These are phyloP conservation scores for Ophiosphaerella narmari DNA, from an alignment of 2,329 filamentous ascomycete species.

Conservation along the genomic window DNA sequence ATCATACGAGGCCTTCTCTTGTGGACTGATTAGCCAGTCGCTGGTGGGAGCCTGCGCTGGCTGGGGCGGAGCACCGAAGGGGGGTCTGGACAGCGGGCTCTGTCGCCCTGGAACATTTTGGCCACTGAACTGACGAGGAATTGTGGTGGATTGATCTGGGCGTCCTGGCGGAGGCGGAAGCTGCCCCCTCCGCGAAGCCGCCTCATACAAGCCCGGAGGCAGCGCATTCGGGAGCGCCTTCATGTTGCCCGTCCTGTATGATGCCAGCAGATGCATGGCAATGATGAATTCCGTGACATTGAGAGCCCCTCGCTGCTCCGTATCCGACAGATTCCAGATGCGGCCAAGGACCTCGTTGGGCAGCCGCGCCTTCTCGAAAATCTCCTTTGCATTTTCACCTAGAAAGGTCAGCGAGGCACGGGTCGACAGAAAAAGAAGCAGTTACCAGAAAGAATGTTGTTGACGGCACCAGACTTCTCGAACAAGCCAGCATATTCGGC, in stretches of 20 bases:
- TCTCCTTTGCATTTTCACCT: slow-evolving; percentile 87
- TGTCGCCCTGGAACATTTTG: slow-evolving; percentile 57
- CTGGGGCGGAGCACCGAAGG: slow-evolving; percentile 54
- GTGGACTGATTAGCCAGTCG: slow-evolving; percentile 82
- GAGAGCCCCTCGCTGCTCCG: slow-evolving; percentile 85
- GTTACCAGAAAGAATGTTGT: slow-evolving; percentile 72
- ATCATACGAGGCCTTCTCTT: slow-evolving; percentile 88
- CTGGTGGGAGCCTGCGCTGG: slow-evolving; percentile 60
- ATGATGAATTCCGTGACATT: slow-evolving; percentile 93
- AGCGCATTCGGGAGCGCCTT: slow-evolving; percentile 78
- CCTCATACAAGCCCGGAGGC: slow-evolving; percentile 86
- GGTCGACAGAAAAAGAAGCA: not conserved
- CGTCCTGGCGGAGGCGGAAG: slow-evolving; percentile 48
- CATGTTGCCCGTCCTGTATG: slow-evolving; percentile 82
- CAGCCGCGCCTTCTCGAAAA: slow-evolving; percentile 90
- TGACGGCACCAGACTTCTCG: slow-evolving; percentile 80
- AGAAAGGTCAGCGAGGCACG: slow-evolving; percentile 8
- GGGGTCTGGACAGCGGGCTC: slow-evolving; percentile 61
- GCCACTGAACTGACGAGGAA: slow-evolving; percentile 84
- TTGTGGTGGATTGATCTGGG: slow-evolving; percentile 60
- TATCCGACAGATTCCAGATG: slow-evolving; percentile 95
- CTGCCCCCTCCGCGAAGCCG: slow-evolving; percentile 69
- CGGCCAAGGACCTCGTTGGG: slow-evolving; percentile 89
- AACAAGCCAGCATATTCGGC: slow-evolving; percentile 88
- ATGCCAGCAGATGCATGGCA: slow-evolving; percentile 95